These are phyloP conservation scores for Phytophthora chlamydospora DNA, from an alignment of 352 stramenopile species.

Conservation along the genomic window DNA sequence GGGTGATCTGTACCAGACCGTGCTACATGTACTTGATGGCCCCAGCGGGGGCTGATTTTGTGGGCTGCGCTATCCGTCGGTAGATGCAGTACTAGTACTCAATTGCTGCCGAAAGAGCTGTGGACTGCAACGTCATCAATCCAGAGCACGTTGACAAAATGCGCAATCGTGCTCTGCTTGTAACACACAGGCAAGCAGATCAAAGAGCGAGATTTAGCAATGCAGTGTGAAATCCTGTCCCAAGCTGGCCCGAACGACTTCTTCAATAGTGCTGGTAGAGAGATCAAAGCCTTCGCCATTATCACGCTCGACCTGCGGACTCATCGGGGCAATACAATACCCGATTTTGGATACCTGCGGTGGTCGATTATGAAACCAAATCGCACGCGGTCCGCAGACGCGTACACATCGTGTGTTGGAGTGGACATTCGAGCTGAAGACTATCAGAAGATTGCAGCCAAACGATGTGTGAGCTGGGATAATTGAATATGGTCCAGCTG, in stretches of 20 bases:
- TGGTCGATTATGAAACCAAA: constrained; percentile 1
- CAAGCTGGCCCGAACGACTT: constrained; percentile 16
- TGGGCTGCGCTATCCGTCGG: constrained; percentile 23
- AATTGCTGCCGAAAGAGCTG: constrained; percentile 22
- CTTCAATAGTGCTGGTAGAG: constrained; percentile 7
- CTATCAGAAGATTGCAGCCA: constrained; percentile 1
- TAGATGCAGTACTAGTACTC: constrained; percentile 15
- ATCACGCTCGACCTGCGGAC: too few relatives aligned
- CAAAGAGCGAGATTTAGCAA: constrained; percentile 19
- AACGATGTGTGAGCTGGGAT: neutral
- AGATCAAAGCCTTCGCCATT: too few relatives aligned
- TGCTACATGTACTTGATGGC: constrained; percentile 28
- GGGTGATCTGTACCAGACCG: constrained; percentile 12
- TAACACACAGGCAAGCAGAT: constrained; percentile 19
- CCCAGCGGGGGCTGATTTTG: constrained; percentile 8
- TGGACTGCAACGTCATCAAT: constrained; percentile 13
- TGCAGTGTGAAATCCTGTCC: constrained; percentile 15
- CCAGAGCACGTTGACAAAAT: constrained; percentile 19
- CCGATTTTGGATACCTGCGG: neutral
- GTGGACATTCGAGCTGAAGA: constrained; percentile 1
- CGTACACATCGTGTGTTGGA: neutral
- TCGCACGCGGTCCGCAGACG: too few relatives aligned
- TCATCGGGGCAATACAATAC: too few relatives aligned
- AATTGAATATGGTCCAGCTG: too few relatives aligned
- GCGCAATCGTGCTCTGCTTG: constrained; percentile 4